Evolutionary conservation across 768 basidiomycete species (phyloP), one percentile per base, ranked within the genome.

Genomic region (Tulasnella sp.): DNA sequence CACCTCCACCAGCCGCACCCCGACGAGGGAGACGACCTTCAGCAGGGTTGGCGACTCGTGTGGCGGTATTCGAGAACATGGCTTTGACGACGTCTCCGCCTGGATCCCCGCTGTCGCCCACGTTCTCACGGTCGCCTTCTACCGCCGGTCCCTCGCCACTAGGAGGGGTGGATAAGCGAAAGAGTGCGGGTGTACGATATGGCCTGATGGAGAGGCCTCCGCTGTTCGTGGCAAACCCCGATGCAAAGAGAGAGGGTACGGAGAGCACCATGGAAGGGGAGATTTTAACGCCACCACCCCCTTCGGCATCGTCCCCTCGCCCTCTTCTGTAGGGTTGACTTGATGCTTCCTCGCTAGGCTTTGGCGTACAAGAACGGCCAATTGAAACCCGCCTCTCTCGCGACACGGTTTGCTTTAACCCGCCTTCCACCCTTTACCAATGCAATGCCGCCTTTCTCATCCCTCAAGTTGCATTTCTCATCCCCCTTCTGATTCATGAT

Each of bases 161-260:
- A n/a, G 18, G 27, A 31, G 46, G 24, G 12, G 75, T 38, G 38
- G 48, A 34, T 42, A 76, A 52, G 46, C 75, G 75, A 27, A 27
- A 31, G 68, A 71, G 24, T 12, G 56, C 85, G 75, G 84, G 84
- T 62, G 86, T 91, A 48, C 87, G 89, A 38, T 94, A 94, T 83
- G 93, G 92, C 18, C 87, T 94, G 44, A 91, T 88, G 46, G 90
- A 90, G 34, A 88, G 89, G 80, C 85, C 89, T 27, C 89, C 90
- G 81, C 86, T 95, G 40, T 94, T 90, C 82, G 88, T 95, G 75
- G 92, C 92, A 34, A 94, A 95, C 84, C 93, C 94, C 24, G 91
- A 92, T 82, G 48, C 39, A 38, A 72, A 36, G 71, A n/a, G 40
- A 42, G 24, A 34, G 19, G 24, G 31, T 42, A 72, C 71, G 12